These are phyloP conservation scores for Suhomyces canberraensis DNA, from an alignment of 805 yeast genomes.

Conservation along the genomic window DNA sequence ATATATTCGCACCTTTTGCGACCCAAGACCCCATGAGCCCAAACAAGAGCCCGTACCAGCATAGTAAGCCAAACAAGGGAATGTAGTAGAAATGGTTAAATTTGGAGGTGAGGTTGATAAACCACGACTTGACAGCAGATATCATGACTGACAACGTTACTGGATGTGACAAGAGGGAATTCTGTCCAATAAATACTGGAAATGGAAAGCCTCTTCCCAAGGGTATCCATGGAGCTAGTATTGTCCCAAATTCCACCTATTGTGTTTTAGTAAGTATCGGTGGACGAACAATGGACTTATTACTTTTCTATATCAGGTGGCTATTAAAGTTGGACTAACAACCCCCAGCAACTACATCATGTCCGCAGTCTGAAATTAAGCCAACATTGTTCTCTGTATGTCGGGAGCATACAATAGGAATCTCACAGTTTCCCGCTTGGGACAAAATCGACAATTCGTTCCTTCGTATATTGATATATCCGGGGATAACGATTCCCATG, in stretches of 20 bases:
- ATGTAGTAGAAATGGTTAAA: constrained; percentile 25
- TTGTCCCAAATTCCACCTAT: neutral
- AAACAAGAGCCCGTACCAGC: constrained; percentile 23
- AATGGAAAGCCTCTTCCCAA: too few species aligned
- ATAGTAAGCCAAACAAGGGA: constrained; percentile 23
- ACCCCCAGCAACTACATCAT: too few species aligned
- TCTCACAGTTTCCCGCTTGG: too few species aligned
- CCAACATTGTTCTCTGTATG: too few species aligned
- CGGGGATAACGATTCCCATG: too few species aligned
- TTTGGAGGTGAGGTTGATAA: constrained; percentile 15
- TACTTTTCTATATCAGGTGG: too few species aligned
- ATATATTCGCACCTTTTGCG: constrained; percentile 16
- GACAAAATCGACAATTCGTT: too few species aligned
- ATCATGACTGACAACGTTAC: constrained; percentile 1
- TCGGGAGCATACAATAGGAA: too few species aligned
- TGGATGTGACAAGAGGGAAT: neutral
- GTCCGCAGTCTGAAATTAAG: too few species aligned
- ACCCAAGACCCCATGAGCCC: constrained; percentile 21
- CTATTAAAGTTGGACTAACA: too few species aligned
- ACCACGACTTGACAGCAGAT: constrained; percentile 6
- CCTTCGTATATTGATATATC: too few species aligned
- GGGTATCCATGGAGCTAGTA: neutral
- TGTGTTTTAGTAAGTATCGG: neutral
- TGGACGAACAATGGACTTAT: too few species aligned
- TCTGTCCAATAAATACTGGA: neutral